A percentile compares a stretch with the other conserved stretches of the same genome.
Conservation (phyloP, 106 monocot species). For the Iris macrosiphon region DNA sequence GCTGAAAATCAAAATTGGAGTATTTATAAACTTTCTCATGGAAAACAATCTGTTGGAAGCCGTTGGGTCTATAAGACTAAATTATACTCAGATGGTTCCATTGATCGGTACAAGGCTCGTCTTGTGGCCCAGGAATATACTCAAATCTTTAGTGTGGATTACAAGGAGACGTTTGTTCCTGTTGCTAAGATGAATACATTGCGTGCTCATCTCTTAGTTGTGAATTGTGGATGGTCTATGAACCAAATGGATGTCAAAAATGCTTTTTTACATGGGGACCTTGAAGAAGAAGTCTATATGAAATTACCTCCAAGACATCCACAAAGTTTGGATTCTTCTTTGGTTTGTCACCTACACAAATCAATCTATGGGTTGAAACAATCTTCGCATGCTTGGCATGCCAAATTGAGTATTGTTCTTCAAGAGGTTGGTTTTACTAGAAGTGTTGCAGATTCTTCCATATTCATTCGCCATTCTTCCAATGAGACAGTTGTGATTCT, state of each 20-base stretch:
- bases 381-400: not conserved
- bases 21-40: not conserved
- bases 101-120: not conserved
- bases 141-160: not conserved
- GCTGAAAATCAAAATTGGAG: too few species aligned
- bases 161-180: not conserved
- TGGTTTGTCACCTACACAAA: not conserved
- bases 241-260: too few species aligned
- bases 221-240: not conserved
- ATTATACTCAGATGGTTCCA: not conserved
- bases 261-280: too few species aligned
- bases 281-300: too few species aligned
- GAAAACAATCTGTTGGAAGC: not conserved
- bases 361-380: not conserved
- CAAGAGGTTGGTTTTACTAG: not conserved
- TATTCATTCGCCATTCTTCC: too few species aligned
- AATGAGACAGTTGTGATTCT: not conserved
- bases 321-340: too few species aligned
- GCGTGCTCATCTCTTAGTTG: not conserved
- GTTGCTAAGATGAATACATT: not conserved
- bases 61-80: not conserved
- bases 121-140: not conserved
- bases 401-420: not conserved
- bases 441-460: not conserved
- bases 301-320: not conserved